Evolutionary conservation across 169 alveolate genomes (phyloP), one percentile per base, ranked within the genome.

Genomic region (Eimeria tenella): DNA sequence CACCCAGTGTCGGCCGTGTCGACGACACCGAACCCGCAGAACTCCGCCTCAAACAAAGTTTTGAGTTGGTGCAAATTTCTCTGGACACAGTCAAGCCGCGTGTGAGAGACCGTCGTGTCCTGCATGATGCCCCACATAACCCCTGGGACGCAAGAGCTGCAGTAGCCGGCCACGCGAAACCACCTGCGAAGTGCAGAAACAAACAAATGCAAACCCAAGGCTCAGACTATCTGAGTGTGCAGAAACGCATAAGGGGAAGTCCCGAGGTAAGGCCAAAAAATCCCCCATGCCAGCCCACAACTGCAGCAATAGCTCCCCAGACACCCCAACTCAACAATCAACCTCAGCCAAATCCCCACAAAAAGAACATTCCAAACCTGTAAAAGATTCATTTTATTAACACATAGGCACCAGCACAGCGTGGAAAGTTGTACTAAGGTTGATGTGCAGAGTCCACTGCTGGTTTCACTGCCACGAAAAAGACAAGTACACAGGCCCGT

Each of bases 31-130:
- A 77, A 53, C 31, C 87, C 87, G 17, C 87, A 77, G 55, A 77
- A 77, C 68, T 77, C 87, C 15, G 87, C 87, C 70, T 77, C 87
- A 49, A 77, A 77, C 49, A 77, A 68, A 17, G 87, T 77, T n/a
- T 77, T 49, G 42, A 77, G 70, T 53, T 77, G 87, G 17, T 73
- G 83, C 50, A 77, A 49, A 77, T 68, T 77, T 17, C 87, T 5
- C 70, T 77, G 87, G 10, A 49, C 87, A 19, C 87, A 77, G 63
- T 53, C 87, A 31, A 77, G 50, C 15, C 87, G 87, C 4, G 70
- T 52, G 53, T 49, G 87, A 10, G 87, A 53, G 50, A 68, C 87
- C 17, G 87, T 77, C 3, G 87, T 77, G 50, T 77, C 87, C 50
- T 77, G 87, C 68, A 77, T 77, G 31, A 77, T 50, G 7, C 87